Percentiles rank a stretch among this genome's conserved stretches.
phyloP scores from a whole-genome alignment of 495 filamentous ascomycete species.

The Haplographium delicatum region DNA sequence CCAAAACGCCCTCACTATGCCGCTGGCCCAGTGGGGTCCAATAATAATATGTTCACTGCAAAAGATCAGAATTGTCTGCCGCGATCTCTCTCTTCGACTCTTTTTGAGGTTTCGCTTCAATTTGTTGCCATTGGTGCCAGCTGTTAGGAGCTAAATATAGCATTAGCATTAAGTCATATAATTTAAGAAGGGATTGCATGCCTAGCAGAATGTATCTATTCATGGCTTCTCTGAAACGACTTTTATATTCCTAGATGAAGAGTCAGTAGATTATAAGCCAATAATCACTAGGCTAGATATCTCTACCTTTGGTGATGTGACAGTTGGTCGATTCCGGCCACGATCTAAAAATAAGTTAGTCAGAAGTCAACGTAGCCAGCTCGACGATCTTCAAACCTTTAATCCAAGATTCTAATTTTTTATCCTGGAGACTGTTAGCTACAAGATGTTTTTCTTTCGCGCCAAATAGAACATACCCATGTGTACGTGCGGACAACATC shows the following conservation, averaged over 20 bases:
- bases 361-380: slow-evolving; percentile 20
- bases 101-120: slow-evolving; percentile 4
- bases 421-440: slow-evolving; percentile 56
- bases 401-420: slow-evolving; percentile 98
- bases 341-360: slow-evolving; percentile 41
- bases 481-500: slow-evolving; percentile 98
- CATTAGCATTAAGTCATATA: neutral
- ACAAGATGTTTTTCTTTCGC: too few relatives aligned
- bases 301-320: slow-evolving; percentile 75
- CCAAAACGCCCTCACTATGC: too few relatives aligned
- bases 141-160: slow-evolving; percentile 22
- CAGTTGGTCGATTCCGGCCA: slow-evolving; percentile 85
- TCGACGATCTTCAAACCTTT: slow-evolving; percentile 40
- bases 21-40: too few relatives aligned
- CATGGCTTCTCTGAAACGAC: slow-evolving; percentile 94
- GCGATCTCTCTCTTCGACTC: slow-evolving; percentile 1
- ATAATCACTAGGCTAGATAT: neutral
- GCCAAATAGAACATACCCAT: slow-evolving; percentile 63
- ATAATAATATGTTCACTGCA: too few relatives aligned
- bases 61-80: neutral
- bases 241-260: slow-evolving; percentile 72
- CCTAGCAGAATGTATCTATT: slow-evolving; percentile 75
- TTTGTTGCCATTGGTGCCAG: slow-evolving; percentile 23
- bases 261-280: neutral
- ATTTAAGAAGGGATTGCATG: neutral